Evolutionary conservation across 1,139 yeast genomes (phyloP).

Genomic region (Wickerhamomyces sp.): DNA sequence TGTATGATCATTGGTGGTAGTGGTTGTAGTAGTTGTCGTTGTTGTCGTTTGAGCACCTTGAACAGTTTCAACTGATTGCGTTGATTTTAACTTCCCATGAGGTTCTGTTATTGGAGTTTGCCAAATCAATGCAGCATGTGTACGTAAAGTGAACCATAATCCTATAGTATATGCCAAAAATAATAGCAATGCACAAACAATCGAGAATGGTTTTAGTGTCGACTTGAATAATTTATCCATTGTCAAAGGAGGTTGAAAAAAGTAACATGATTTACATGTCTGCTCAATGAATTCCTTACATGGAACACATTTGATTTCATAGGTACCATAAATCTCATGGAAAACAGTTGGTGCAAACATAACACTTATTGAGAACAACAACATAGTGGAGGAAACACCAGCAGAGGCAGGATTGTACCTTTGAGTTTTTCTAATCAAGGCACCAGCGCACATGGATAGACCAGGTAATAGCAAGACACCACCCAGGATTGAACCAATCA

Average conservation of each 20-base stretch:
- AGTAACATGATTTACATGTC: slow-evolving; percentile 68
- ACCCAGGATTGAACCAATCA: slow-evolving; percentile 90
- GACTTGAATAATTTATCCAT: slow-evolving; percentile 56
- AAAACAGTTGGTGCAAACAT: slow-evolving; percentile 93
- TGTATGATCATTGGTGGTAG: slow-evolving; percentile 1
- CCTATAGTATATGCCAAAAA: slow-evolving; percentile 90
- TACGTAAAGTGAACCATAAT: slow-evolving; percentile 83
- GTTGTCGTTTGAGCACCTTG: neutral
- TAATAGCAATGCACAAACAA: slow-evolving; percentile 73
- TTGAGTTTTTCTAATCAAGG: slow-evolving; percentile 85
- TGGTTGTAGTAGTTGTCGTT: slow-evolving; percentile 3
- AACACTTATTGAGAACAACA: slow-evolving; percentile 82
- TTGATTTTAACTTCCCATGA: slow-evolving; percentile 10
- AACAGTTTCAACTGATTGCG: slow-evolving; percentile 17
- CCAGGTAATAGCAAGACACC: slow-evolving; percentile 93
- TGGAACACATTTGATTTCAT: slow-evolving; percentile 63
- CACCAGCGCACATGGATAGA: slow-evolving; percentile 96
- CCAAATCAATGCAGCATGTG: slow-evolving; percentile 98
- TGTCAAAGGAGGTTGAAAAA: slow-evolving; percentile 70
- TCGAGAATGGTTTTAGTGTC: slow-evolving; percentile 75
- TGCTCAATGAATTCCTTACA: slow-evolving; percentile 9
- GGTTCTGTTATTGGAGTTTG: slow-evolving; percentile 49
- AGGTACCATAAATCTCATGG: slow-evolving; percentile 86
- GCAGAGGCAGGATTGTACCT: slow-evolving; percentile 94
- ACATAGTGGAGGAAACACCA: slow-evolving; percentile 95